Base-by-base conservation (phyloP, 495 filamentous ascomycete species). In the Margaritispora aquatica region DNA sequence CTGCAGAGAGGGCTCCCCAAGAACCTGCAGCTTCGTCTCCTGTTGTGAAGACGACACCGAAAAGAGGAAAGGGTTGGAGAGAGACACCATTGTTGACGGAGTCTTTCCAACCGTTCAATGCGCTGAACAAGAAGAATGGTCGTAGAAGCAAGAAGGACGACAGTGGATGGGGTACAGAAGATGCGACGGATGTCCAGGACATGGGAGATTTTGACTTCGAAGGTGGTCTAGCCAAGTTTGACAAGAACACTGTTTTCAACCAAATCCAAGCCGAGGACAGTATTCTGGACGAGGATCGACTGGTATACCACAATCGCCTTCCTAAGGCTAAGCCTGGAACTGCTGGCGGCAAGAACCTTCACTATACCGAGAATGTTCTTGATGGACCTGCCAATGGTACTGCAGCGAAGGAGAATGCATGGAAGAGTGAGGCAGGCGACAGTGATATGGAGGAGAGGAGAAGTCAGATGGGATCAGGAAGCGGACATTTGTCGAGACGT, bases 121-220 rank as follows among this genome's bases (percentile, higher is more conserved):
- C 78, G 64, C 69, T 86, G 68, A 80, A 81, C 78, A 69, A 79
- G 74, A 65, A 77, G 58, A 79, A 77, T 29, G 74, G 76, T 27
- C 70, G 75, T 52, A 77, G 79, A 24, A 75, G 76, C 11, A 65
- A 66, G 20, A 80, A 81, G 22, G 78, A 87, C 61, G 80, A 88
- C 20, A 96, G 88, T 73, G 94, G 91, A 13, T 98, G 94, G 94
- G 92, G 90, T 38, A 97, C 93, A 0, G 94, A 96, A 69, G 92
- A 97, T 71, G 91, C 91, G 23, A 96, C 91, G 1, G 94, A 98
- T 71, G 91, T 96, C n/a, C 93, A 96, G 71, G 93, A 93, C 66
- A 78, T 89, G 73, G 89, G 87, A 1, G 93, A 97, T 60, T 97
- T 97, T 61, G 92, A 97, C 72, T 97, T 97, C 64, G 82, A 87